Conservation (phyloP, 75 land plant genomes). For the Cunninghamia lanceolata region DNA sequence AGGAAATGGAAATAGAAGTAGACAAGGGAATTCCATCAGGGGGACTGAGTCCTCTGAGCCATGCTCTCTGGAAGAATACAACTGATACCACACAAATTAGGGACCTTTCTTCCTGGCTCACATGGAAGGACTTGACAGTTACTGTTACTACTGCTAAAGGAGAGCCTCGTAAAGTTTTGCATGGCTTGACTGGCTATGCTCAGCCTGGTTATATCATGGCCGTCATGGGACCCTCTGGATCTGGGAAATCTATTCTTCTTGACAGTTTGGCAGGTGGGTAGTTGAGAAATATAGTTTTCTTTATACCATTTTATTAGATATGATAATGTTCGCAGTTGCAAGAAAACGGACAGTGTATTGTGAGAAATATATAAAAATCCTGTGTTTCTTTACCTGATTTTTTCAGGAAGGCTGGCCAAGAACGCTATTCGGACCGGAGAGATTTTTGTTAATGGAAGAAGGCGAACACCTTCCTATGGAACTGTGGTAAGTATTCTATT, state of each 20-base stretch:
- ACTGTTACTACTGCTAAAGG: constrained; percentile 24
- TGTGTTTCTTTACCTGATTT: too few species aligned
- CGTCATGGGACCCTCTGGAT: constrained; percentile 24
- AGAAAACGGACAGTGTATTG: too few species aligned
- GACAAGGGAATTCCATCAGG: background rate
- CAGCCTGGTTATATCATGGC: constrained; percentile 50
- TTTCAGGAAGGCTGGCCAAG: constrained; percentile 38
- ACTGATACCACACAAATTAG: background rate
- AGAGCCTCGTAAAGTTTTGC: constrained; percentile 21
- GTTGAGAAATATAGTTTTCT: too few species aligned
- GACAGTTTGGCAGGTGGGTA: constrained; percentile 44
- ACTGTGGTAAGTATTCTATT: constrained; percentile 37
- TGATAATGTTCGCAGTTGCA: too few species aligned
- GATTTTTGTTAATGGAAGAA: constrained; percentile 55
- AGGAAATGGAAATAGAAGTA: background rate
- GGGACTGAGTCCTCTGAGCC: background rate
- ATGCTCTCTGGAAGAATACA: background rate
- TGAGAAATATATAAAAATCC: too few species aligned
- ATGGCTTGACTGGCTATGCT: constrained; percentile 44
- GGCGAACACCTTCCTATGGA: constrained; percentile 44
- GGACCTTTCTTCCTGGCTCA: constrained; percentile 12
- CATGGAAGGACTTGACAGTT: constrained; percentile 47
- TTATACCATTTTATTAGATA: too few species aligned
- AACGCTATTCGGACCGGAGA: constrained; percentile 39
- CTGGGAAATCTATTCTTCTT: constrained; percentile 37